phyloP scores from a whole-genome alignment of 768 basidiomycete genomes.

The Leccinum longicurvipes region DNA sequence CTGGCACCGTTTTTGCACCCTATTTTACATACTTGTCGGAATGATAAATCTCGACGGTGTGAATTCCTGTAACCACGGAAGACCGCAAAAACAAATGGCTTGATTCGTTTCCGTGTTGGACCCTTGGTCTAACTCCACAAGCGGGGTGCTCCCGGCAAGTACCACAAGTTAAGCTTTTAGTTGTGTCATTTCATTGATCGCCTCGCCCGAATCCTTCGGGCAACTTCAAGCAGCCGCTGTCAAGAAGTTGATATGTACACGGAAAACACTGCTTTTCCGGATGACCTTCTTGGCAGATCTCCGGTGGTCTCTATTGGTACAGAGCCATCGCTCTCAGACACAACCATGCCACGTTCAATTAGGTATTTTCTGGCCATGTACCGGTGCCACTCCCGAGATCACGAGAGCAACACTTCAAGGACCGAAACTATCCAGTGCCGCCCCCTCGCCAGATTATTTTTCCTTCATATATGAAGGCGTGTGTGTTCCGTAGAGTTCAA shows the following conservation, averaged over 20 bases:
- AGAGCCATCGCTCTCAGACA: conserved; percentile 30
- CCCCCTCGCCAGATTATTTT: conserved; percentile 1
- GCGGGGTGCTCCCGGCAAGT: conserved; percentile 20
- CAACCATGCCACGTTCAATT: conserved; percentile 49
- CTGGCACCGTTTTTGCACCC: conserved; percentile 15
- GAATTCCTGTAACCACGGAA: not conserved
- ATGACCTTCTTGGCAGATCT: conserved; percentile 17
- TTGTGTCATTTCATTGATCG: conserved; percentile 20
- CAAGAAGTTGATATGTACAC: conserved; percentile 2
- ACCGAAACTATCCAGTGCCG: conserved; percentile 29
- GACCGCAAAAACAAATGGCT: conserved; percentile 1
- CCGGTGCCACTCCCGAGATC: conserved; percentile 40
- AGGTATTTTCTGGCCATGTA: conserved; percentile 46
- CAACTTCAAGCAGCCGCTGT: conserved; percentile 9
- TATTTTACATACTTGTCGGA: conserved; percentile 21
- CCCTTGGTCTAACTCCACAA: conserved; percentile 4
- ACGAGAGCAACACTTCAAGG: conserved; percentile 39
- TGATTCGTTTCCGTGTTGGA: conserved; percentile 1
- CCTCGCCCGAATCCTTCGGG: conserved; percentile 10
- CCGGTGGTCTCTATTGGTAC: conserved; percentile 12
- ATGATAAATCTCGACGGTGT: conserved; percentile 8
- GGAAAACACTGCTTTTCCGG: conserved; percentile 12
- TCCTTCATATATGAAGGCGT: conserved; percentile 32
- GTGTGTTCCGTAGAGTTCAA: not conserved
- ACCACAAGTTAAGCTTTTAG: conserved; percentile 27